Percentiles rank a stretch among this genome's conserved stretches.
These are phyloP conservation scores for Musa troglodytarum DNA, from an alignment of 176 grass and related monocot species.

Conservation along the genomic window DNA sequence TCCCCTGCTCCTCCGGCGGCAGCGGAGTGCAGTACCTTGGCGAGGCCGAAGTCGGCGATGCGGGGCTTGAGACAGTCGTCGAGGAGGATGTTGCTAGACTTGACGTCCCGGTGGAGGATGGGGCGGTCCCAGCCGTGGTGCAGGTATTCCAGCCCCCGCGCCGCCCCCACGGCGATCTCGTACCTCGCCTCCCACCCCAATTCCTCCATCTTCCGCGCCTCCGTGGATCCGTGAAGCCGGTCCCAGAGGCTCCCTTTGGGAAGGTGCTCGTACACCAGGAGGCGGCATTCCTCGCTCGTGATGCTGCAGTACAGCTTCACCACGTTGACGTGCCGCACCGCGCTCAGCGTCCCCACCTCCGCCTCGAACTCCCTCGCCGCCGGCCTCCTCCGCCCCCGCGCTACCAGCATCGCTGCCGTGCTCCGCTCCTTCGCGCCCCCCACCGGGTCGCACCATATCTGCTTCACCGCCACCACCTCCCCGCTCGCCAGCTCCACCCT, in stretches of 20 bases:
- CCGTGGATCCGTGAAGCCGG: slow-evolving; percentile 29
- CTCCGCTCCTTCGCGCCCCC: background rate
- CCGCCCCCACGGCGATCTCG: slow-evolving; percentile 62
- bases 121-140: slow-evolving; percentile 62
- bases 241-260: slow-evolving; percentile 81
- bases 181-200: slow-evolving; percentile 51
- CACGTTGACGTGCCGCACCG: slow-evolving; percentile 80
- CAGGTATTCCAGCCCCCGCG: slow-evolving; percentile 65
- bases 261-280: slow-evolving; percentile 93
- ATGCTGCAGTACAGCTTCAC: slow-evolving; percentile 92
- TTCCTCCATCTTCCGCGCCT: slow-evolving; percentile 10
- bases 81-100: slow-evolving; percentile 93
- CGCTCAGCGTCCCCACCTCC: slow-evolving; percentile 77
- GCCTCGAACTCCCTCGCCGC: slow-evolving; percentile 62
- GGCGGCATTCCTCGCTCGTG: slow-evolving; percentile 52
- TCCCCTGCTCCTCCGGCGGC: background rate
- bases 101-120: slow-evolving; percentile 95
- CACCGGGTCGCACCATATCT: slow-evolving; percentile 29
- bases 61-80: slow-evolving; percentile 74
- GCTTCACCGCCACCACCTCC: slow-evolving; percentile 69
- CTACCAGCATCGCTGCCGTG: slow-evolving; percentile 6
- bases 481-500: slow-evolving; percentile 46
- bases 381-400: background rate
- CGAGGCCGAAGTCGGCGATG: slow-evolving; percentile 83
- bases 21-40: slow-evolving; percentile 50